Percentiles rank a stretch among this genome's conserved stretches.
Conservation (phyloP, 345 rosid species). For the Corchorus olitorius region DNA sequence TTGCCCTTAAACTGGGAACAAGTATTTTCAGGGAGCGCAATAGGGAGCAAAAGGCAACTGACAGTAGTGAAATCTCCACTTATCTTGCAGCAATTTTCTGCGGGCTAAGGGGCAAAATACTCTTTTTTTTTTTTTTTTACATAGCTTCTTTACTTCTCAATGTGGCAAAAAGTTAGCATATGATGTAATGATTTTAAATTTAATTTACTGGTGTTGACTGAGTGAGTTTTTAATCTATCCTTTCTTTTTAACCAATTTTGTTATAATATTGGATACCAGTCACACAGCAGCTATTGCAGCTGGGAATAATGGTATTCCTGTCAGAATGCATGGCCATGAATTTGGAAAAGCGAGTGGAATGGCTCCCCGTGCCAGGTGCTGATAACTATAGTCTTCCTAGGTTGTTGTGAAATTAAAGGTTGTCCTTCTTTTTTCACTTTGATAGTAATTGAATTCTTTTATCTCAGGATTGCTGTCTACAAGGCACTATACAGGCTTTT, state of each 20-base stretch:
- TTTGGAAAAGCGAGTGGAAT: constrained; percentile 99
- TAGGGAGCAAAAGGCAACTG: no score
- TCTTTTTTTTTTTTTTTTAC: not conserved
- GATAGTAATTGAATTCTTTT: constrained; percentile 11
- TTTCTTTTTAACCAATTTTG: constrained; percentile 16
- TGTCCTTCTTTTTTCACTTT: constrained; percentile 6
- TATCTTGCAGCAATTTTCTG: no score
- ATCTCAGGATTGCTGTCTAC: constrained; percentile 85
- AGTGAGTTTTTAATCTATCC: constrained; percentile 21
- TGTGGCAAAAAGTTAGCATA: not conserved
- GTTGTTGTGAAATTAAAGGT: not conserved
- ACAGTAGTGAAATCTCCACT: no score
- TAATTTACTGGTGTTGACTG: constrained; percentile 1
- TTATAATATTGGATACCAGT: constrained; percentile 43
- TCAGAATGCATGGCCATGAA: constrained; percentile 89
- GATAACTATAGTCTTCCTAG: constrained; percentile 10
- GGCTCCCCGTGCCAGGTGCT: constrained; percentile 99
- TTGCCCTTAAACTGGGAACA: no score
- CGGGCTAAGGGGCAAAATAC: no score
- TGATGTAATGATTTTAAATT: not conserved
- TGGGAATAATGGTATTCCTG: constrained; percentile 96
- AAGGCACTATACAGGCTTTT: constrained; percentile 95
- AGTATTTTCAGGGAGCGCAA: no score
- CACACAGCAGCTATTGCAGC: constrained; percentile 99
- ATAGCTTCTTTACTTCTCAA: not conserved